Evolutionary conservation across 371 early-diverging fungal species (phyloP).

Genomic region (Lichtheimia hyalospora): DNA sequence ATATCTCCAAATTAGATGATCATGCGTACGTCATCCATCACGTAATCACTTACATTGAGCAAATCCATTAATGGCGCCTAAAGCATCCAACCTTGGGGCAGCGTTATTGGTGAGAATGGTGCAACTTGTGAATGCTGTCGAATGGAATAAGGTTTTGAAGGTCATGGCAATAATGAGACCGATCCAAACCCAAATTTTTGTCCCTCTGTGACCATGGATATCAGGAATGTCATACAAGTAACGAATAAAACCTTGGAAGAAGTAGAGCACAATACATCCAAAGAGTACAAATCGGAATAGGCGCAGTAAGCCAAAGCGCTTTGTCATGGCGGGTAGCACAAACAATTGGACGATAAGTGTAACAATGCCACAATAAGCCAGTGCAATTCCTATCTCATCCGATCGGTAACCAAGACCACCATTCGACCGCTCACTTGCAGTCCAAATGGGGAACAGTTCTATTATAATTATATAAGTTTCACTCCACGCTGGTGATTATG

Average conservation of each 20-base stretch:
- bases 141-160: slow-evolving; percentile 36
- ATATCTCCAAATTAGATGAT: not conserved
- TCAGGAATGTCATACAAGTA: slow-evolving; percentile 32
- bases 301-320: slow-evolving; percentile 43
- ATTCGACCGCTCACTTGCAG: slow-evolving; percentile 8
- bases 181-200: slow-evolving; percentile 48
- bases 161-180: slow-evolving; percentile 28
- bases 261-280: slow-evolving; percentile 39
- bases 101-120: slow-evolving; percentile 38
- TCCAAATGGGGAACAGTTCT: slow-evolving; percentile 24
- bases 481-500: not conserved
- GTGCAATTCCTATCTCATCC: slow-evolving; percentile 52
- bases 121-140: slow-evolving; percentile 35
- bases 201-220: slow-evolving; percentile 23
- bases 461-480: not conserved
- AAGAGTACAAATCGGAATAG: slow-evolving; percentile 52
- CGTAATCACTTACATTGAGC: slow-evolving; percentile 35
- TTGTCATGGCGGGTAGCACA: slow-evolving; percentile 40
- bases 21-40: not conserved
- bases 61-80: slow-evolving; percentile 45
- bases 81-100: slow-evolving; percentile 26
- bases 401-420: slow-evolving; percentile 64
- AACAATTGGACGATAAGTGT: slow-evolving; percentile 59
- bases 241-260: slow-evolving; percentile 37
- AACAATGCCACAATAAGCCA: slow-evolving; percentile 52